Percentiles rank a stretch among this genome's conserved stretches.
phyloP scores from a whole-genome alignment of 495 filamentous ascomycete species.

The Daldinia decipiens region DNA sequence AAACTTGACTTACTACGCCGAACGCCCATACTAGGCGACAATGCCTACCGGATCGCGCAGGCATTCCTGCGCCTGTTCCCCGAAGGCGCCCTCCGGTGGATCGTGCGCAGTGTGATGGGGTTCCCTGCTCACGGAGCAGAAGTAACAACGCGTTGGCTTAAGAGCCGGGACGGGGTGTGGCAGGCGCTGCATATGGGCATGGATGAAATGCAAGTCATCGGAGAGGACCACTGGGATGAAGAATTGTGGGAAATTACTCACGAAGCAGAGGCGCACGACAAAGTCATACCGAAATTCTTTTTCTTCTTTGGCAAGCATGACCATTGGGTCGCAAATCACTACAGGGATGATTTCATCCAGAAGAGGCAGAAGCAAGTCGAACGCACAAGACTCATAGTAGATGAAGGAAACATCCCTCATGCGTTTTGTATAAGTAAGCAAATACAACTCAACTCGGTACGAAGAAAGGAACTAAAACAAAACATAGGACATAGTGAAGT shows the following conservation, averaged over 20 bases:
- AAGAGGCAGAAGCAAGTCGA: slow-evolving; percentile 48
- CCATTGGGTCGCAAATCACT: slow-evolving; percentile 82
- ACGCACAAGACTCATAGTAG: slow-evolving; percentile 76
- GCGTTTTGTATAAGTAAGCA: slow-evolving; percentile 80
- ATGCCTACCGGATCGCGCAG: slow-evolving; percentile 64
- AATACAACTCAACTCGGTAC: not conserved
- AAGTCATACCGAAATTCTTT: slow-evolving; percentile 65
- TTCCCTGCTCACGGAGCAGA: slow-evolving; percentile 67
- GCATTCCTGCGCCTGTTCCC: slow-evolving; percentile 61
- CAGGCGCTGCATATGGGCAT: slow-evolving; percentile 70
- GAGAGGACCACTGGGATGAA: slow-evolving; percentile 78
- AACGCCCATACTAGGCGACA: slow-evolving; percentile 64
- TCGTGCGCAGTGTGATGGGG: slow-evolving; percentile 61
- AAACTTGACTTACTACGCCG: slow-evolving; percentile 63
- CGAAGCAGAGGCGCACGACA: slow-evolving; percentile 48
- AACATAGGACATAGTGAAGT: slow-evolving; percentile 66
- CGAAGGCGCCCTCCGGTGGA: slow-evolving; percentile 48
- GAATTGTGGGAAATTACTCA: slow-evolving; percentile 78
- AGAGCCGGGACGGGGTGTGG: slow-evolving; percentile 69
- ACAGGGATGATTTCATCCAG: slow-evolving; percentile 78
- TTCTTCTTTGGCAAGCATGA: slow-evolving; percentile 85
- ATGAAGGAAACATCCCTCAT: slow-evolving; percentile 78
- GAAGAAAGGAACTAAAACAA: slow-evolving; percentile 16
- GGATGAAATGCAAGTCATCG: slow-evolving; percentile 82
- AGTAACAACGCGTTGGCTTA: slow-evolving; percentile 71